Conservation (phyloP, 768 basidiomycete genomes). For the Phanerochaete carnosa region DNA sequence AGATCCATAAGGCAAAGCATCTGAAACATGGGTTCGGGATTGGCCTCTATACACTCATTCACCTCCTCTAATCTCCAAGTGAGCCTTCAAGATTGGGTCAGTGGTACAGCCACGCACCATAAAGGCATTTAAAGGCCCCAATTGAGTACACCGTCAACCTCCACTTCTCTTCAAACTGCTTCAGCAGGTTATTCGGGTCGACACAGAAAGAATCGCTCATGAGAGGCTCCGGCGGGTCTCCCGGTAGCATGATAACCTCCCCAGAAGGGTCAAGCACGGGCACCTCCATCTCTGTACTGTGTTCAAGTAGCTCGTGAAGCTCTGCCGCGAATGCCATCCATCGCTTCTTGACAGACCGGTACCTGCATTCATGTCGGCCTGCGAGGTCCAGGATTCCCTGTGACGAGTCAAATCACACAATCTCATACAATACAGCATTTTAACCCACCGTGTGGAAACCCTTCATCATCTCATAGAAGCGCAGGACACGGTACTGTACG, state of each 20-base stretch:
- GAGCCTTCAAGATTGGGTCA: not conserved
- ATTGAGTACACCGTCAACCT: not conserved
- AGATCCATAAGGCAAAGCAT: not conserved
- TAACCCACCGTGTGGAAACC: not conserved
- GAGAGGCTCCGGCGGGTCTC: not conserved
- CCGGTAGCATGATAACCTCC: not conserved
- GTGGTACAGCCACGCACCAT: too few species aligned
- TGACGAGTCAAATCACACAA: not conserved
- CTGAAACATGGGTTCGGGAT: not conserved
- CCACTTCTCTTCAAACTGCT: too few species aligned
- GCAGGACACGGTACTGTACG: not conserved
- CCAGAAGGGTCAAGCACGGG: not conserved
- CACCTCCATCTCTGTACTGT: not conserved
- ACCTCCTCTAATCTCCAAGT: not conserved
- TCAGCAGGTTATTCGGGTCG: not conserved
- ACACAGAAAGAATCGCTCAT: too few species aligned
- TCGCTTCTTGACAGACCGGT: not conserved
- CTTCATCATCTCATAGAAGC: not conserved
- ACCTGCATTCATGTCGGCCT: not conserved
- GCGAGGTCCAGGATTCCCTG: not conserved
- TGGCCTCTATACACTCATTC: not conserved
- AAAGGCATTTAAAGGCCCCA: too few species aligned
- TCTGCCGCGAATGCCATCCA: not conserved
- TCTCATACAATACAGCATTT: not conserved
- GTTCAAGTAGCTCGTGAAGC: not conserved